phyloP scores from a whole-genome alignment of 345 rosid genomes.

The Syzygium jambos region DNA sequence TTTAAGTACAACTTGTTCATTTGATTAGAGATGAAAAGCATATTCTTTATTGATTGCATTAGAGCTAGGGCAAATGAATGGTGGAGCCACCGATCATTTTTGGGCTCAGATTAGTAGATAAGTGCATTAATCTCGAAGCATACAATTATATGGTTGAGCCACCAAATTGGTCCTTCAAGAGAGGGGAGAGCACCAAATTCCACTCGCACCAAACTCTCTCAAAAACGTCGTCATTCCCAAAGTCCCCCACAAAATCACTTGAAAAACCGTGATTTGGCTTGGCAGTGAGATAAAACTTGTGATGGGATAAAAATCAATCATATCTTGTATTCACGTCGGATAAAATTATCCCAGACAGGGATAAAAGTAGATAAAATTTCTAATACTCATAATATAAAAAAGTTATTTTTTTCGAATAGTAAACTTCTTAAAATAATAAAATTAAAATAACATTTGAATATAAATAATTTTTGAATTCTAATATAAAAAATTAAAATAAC shows the following conservation, averaged over 20 bases:
- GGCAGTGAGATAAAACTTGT: no score
- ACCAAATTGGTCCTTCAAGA: not conserved
- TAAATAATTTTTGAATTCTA: no score
- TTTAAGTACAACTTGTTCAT: not conserved
- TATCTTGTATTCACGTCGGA: no score
- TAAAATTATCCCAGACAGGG: no score
- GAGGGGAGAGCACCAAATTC: not conserved
- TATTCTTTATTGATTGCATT: not conserved
- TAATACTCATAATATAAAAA: no score
- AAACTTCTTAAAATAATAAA: no score
- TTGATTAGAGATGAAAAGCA: not conserved
- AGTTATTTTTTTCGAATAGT: no score
- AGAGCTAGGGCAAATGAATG: not conserved
- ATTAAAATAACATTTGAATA: no score
- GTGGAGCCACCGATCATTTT: not conserved
- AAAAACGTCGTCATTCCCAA: not conserved
- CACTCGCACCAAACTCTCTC: not conserved
- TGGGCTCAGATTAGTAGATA: not conserved
- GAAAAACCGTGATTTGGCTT: not conserved
- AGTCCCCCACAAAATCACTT: not conserved
- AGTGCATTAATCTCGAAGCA: not conserved
- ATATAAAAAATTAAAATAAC: no score
- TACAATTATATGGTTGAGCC: not conserved
- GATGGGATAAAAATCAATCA: no score
- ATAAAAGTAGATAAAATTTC: no score